Conservation (phyloP, 768 basidiomycete species). For the Boletus rubropictus region DNA sequence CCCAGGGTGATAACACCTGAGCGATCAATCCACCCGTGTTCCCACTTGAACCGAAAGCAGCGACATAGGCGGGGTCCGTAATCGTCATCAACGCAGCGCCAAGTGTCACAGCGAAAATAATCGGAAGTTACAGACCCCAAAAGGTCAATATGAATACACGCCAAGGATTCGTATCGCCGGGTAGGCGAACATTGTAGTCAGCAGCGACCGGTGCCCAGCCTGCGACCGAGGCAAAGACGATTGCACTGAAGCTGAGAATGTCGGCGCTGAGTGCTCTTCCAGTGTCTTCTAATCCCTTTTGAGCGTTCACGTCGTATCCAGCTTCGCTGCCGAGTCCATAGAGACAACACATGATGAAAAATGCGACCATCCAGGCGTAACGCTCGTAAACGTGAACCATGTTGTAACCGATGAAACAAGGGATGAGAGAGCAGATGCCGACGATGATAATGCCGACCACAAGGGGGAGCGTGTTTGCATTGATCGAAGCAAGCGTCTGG, state of each 20-base stretch:
- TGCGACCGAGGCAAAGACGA: slow-evolving; percentile 43
- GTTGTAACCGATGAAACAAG: slow-evolving; percentile 45
- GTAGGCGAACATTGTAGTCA: slow-evolving; percentile 50
- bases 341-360: slow-evolving; percentile 46
- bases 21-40: slow-evolving; percentile 41
- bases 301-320: slow-evolving; percentile 41
- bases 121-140: slow-evolving; percentile 46
- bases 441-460: slow-evolving; percentile 47
- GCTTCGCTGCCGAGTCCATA: slow-evolving; percentile 45
- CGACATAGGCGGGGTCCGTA: slow-evolving; percentile 34
- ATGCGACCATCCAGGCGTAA: slow-evolving; percentile 48
- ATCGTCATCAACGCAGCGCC: slow-evolving; percentile 41
- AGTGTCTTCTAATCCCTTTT: slow-evolving; percentile 38
- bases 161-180: slow-evolving; percentile 36
- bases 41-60: slow-evolving; percentile 35
- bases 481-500: slow-evolving; percentile 44
- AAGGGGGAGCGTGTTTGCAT: slow-evolving; percentile 40
- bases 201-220: slow-evolving; percentile 52
- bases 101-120: slow-evolving; percentile 32
- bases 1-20: slow-evolving; percentile 41
- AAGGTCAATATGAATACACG: slow-evolving; percentile 47
- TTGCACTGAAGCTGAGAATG: slow-evolving; percentile 47
- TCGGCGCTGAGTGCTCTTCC: slow-evolving; percentile 42
- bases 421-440: slow-evolving; percentile 36
- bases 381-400: slow-evolving; percentile 47